Evolutionary conservation across 257 asterid species (phyloP).

Genomic region (Nicotiana noctiflora): DNA sequence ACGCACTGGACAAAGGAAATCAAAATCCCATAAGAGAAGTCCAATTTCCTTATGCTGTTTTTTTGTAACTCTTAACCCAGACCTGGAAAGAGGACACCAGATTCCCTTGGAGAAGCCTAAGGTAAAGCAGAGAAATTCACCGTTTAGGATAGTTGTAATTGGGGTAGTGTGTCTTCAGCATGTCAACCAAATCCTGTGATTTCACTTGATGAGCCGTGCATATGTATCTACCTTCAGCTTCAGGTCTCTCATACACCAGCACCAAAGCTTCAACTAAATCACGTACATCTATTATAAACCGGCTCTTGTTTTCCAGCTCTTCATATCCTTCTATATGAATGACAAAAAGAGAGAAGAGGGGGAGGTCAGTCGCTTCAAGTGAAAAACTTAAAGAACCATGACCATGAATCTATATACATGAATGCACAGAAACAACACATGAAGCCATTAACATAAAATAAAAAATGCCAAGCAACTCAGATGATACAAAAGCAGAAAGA

Average conservation of each 20-base stretch:
- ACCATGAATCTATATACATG: background rate
- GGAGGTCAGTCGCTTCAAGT: background rate
- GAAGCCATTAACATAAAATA: background rate
- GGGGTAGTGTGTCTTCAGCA: constrained; percentile 43
- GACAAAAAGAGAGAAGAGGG: background rate
- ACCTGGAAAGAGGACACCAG: background rate
- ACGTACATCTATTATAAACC: constrained; percentile 53
- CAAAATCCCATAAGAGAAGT: background rate
- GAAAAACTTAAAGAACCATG: background rate
- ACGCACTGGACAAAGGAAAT: background rate
- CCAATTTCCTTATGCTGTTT: background rate
- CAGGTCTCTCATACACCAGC: constrained; percentile 47
- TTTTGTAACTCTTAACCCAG: background rate
- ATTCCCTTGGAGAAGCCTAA: background rate
- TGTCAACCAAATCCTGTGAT: constrained; percentile 38
- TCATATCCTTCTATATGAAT: constrained; percentile 45
- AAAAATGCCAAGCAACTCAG: background rate
- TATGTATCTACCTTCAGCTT: constrained; percentile 69
- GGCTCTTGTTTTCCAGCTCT: constrained; percentile 28
- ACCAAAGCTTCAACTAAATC: constrained; percentile 58
- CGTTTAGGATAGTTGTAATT: constrained; percentile 58
- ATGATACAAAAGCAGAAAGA: background rate
- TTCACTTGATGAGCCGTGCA: constrained; percentile 38
- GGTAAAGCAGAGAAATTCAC: constrained; percentile 18
- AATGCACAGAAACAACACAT: background rate